These are phyloP conservation scores for Excoecaria cochinchinensis DNA, from an alignment of 345 rosid species.

Conservation along the genomic window DNA sequence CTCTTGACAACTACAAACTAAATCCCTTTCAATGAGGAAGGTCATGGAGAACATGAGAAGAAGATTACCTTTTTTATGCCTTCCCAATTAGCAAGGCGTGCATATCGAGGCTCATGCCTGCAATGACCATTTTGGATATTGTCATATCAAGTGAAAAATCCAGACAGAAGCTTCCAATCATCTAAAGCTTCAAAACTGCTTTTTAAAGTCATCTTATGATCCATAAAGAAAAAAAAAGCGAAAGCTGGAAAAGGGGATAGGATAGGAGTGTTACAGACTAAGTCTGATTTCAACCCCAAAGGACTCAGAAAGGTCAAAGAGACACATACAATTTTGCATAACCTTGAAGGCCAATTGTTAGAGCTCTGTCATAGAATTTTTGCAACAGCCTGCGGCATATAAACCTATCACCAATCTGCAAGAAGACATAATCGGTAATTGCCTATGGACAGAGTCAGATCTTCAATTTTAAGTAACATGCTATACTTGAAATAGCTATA, in stretches of 20 bases:
- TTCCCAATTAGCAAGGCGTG: constrained; percentile 94
- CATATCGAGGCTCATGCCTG: constrained; percentile 85
- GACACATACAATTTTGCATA: constrained; percentile 81
- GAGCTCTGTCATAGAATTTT: constrained; percentile 79
- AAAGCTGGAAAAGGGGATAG: too few species aligned
- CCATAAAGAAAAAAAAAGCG: neutral
- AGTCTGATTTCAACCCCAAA: too few species aligned
- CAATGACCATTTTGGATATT: constrained; percentile 26
- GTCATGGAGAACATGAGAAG: constrained; percentile 16
- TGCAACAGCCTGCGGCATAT: constrained; percentile 66
- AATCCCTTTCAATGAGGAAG: constrained; percentile 1
- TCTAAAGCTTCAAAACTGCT: neutral
- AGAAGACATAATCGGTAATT: constrained; percentile 13
- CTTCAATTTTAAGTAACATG: too few species aligned
- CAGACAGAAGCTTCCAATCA: neutral
- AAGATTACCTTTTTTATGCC: constrained; percentile 75
- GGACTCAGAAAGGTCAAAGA: neutral
- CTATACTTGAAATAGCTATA: too few species aligned
- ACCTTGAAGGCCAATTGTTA: constrained; percentile 84
- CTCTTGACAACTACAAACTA: neutral
- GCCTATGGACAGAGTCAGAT: neutral
- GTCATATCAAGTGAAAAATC: constrained; percentile 8
- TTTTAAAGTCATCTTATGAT: neutral
- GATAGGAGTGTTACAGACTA: too few species aligned
- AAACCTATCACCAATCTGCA: constrained; percentile 88